Conservation (phyloP, 305 asterid species). For the Fraxinus dipetala region DNA sequence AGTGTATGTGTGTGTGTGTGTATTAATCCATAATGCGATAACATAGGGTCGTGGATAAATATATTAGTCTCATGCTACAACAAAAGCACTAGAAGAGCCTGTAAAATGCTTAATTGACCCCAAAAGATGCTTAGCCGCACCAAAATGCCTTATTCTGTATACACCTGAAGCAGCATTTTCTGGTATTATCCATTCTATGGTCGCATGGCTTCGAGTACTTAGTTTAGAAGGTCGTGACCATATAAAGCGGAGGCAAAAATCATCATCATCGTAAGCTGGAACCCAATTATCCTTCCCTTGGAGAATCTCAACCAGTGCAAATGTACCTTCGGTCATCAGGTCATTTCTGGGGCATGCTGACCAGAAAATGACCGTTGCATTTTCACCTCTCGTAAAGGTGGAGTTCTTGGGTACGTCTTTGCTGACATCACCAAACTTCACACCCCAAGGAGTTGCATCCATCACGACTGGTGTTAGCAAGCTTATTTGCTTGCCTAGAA, state of each 20-base stretch:
- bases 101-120: slow-evolving; percentile 80
- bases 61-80: slow-evolving; percentile 43
- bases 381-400: slow-evolving; percentile 60
- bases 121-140: slow-evolving; percentile 71
- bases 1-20: not conserved
- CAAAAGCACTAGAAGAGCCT: slow-evolving; percentile 90
- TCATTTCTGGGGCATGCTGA: slow-evolving; percentile 96
- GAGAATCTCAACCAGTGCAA: slow-evolving; percentile 81
- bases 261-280: slow-evolving; percentile 90
- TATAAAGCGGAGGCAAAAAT: slow-evolving; percentile 72
- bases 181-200: slow-evolving; percentile 82
- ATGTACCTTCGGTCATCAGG: slow-evolving; percentile 97
- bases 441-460: slow-evolving; percentile 68
- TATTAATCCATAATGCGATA: not conserved
- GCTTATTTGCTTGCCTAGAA: slow-evolving; percentile 73
- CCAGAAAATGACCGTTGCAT: slow-evolving; percentile 69
- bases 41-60: not conserved
- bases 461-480: slow-evolving; percentile 68
- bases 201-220: slow-evolving; percentile 70
- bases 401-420: slow-evolving; percentile 72
- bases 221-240: slow-evolving; percentile 88
- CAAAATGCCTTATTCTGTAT: slow-evolving; percentile 81
- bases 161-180: slow-evolving; percentile 68
- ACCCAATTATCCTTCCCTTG: slow-evolving; percentile 65
- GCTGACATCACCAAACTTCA: slow-evolving; percentile 65